Evolutionary conservation across 495 filamentous ascomycete genomes (phyloP), one percentile per base, ranked within the genome.

Genomic region (Terfezia boudieri): DNA sequence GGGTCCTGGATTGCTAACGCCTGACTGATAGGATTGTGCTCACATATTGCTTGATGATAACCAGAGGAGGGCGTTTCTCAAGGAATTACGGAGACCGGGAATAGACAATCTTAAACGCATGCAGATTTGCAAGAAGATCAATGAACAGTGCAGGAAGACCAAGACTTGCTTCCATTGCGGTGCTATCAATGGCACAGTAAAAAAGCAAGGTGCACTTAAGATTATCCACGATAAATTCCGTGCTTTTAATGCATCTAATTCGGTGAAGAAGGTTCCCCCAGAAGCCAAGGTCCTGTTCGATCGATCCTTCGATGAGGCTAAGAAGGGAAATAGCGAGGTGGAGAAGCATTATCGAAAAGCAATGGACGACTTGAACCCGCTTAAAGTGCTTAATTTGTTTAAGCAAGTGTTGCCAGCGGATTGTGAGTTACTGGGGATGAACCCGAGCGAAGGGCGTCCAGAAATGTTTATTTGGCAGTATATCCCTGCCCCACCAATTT

Each of bases 381-480:
- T 96, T 14, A 77, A 82, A 20, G 86, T 94, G 14, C 67, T 95
- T 49, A 86, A 94, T 60, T 70, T 96, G 10, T 94, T 98, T 72
- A 84, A 84, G 67, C 78, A 78, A 60, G 86, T 98, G 49, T 78
- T 76, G n/a, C 74, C 79, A 41, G 72, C 73, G 12, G 92, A 98
- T 66, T 94, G 88, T 64, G 92, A 96, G 63, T 73, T 98, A 10
- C 68, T 98, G 20, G 86, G 86, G 2, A 75, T 98, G 66, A 77
- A 94, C 58, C 85, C 90, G 36, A 72, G 77, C 35, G 83, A 92
- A 60, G 87, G 86, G 2, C 74, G 88, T 50, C 90, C 90, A 1
- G 90, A 98, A 61, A 93, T 94, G 83, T 93, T 94, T 67, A 74
- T 98, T 17, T 98, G 90, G 90, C 86, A 93, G 66, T 94, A 86